Evolutionary conservation across 495 filamentous ascomycete species (phyloP).

Genomic region (Neurospora sp.): DNA sequence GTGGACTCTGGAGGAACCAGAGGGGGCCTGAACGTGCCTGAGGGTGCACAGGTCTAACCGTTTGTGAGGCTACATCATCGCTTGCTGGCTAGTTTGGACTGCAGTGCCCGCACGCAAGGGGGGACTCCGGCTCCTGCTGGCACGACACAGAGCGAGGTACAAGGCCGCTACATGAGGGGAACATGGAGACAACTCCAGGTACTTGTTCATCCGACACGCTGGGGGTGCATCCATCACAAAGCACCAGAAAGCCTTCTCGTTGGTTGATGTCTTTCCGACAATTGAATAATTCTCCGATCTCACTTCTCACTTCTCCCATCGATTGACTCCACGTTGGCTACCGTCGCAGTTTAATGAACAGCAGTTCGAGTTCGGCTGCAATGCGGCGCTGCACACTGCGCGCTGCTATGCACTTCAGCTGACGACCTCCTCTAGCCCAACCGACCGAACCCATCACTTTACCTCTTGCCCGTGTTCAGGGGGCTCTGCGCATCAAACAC

Average conservation of each 20-base stretch:
- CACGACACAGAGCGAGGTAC: not conserved
- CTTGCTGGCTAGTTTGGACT: not conserved
- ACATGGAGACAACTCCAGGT: not conserved
- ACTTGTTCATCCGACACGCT: not conserved
- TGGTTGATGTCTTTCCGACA: not conserved
- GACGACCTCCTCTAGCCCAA: not conserved
- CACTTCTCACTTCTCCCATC: not conserved
- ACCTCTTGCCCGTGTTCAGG: slow-evolving; percentile 37
- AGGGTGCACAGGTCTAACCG: not conserved
- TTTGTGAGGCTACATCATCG: not conserved
- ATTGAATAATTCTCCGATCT: not conserved
- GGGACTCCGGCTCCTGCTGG: not conserved
- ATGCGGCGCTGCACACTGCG: not conserved
- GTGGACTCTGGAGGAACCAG: not conserved
- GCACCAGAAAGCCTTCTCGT: not conserved
- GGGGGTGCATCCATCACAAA: not conserved
- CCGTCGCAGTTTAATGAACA: not conserved
- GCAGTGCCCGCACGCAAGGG: not conserved
- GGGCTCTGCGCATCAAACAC: slow-evolving; percentile 52
- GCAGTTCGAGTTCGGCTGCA: not conserved
- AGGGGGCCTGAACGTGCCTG: not conserved
- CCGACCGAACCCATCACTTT: slow-evolving; percentile 4
- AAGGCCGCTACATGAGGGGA: not conserved
- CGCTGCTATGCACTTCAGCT: not conserved
- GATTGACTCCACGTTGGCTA: not conserved